Evolutionary conservation across 192 early-diverging fungal genomes (phyloP).

Genomic region (Backusella macrospora): DNA sequence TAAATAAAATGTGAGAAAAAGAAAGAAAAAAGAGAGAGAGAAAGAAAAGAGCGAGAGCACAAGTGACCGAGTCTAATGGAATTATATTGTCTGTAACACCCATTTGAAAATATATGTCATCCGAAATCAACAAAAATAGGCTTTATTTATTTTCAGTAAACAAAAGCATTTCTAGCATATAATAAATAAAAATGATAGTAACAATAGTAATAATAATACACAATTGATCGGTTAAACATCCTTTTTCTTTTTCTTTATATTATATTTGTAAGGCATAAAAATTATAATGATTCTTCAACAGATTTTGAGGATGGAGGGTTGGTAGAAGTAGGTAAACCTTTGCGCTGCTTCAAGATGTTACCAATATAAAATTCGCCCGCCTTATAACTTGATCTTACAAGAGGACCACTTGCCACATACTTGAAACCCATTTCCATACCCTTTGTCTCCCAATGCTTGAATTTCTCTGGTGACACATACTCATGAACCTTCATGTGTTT

Average conservation of each 20-base stretch:
- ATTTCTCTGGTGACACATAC: conserved; percentile 92
- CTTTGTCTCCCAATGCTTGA: conserved; percentile 82
- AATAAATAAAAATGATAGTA: neutral
- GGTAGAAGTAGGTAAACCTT: conserved; percentile 33
- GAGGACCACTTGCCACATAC: conserved; percentile 93
- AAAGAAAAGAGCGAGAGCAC: neutral
- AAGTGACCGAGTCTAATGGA: too few relatives aligned
- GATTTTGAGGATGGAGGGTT: neutral
- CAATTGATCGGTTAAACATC: too few relatives aligned
- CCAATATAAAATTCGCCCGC: conserved; percentile 97
- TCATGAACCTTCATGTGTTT: conserved; percentile 97
- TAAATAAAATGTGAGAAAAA: neutral
- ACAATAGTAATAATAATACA: too few relatives aligned
- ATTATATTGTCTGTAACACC: too few relatives aligned
- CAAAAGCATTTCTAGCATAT: neutral
- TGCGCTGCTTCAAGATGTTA: conserved; percentile 71
- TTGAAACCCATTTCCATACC: conserved; percentile 87
- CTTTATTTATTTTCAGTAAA: neutral
- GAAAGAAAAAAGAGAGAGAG: neutral
- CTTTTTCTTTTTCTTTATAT: neutral
- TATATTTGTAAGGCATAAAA: neutral
- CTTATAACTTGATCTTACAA: conserved; percentile 95
- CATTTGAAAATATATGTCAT: neutral
- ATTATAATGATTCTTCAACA: conserved; percentile 1
- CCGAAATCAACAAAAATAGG: conserved; percentile 8